Percentiles rank a stretch among this genome's conserved stretches.
Conservation (phyloP, 2,329 filamentous ascomycete genomes). For the Pseudogymnoascus sp. region DNA sequence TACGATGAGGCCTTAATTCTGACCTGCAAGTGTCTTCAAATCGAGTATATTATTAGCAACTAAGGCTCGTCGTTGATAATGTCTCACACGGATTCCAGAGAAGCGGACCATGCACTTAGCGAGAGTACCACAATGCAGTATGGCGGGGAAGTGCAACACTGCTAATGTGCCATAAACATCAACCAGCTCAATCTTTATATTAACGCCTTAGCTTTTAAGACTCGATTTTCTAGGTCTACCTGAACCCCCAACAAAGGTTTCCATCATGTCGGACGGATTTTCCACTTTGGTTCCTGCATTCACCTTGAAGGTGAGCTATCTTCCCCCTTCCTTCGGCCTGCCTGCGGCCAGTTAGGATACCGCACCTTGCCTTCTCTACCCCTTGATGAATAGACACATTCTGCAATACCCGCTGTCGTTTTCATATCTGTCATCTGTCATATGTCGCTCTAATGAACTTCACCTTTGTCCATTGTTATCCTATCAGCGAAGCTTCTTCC, state of each 20-base stretch:
- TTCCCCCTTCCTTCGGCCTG: slow-evolving; percentile 21
- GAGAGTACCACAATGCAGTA: neutral
- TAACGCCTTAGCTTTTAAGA: neutral
- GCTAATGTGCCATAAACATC: neutral
- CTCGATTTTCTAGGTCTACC: neutral
- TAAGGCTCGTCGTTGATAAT: neutral
- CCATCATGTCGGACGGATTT: slow-evolving; percentile 8
- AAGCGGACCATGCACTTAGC: neutral
- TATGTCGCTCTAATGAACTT: neutral
- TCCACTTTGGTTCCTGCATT: neutral
- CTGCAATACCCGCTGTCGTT: neutral
- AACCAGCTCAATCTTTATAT: neutral
- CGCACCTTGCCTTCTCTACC: neutral
- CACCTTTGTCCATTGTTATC: neutral
- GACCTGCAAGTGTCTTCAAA: neutral
- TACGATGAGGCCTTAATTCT: neutral
- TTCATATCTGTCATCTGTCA: neutral
- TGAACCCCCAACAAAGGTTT: neutral
- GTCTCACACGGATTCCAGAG: neutral
- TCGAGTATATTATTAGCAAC: neutral
- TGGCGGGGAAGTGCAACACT: neutral
- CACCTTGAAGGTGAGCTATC: neutral
- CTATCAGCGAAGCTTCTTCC: neutral
- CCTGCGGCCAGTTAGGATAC: neutral
- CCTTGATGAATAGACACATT: neutral